A percentile compares a stretch with the other conserved stretches of the same genome.
Conservation (phyloP, 2,329 filamentous ascomycete genomes). For the Coleophoma cylindrospora region DNA sequence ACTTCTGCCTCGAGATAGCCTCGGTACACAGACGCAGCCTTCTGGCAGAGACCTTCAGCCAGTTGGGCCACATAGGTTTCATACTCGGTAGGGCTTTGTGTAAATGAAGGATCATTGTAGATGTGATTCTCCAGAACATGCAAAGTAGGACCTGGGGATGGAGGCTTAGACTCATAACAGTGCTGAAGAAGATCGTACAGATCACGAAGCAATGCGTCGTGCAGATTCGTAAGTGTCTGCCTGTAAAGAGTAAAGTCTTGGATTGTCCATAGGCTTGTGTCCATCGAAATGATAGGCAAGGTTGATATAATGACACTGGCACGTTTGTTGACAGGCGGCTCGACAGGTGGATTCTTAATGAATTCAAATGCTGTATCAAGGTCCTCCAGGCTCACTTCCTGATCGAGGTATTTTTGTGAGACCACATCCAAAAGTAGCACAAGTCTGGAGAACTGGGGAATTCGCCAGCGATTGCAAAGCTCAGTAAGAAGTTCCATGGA, state of each 20-base stretch:
- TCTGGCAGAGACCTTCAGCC: slow-evolving; percentile 64
- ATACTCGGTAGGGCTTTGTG: slow-evolving; percentile 62
- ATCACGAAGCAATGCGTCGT: slow-evolving; percentile 81
- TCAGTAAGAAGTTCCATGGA: slow-evolving; percentile 82
- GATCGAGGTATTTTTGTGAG: slow-evolving; percentile 77
- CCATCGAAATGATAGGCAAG: slow-evolving; percentile 47
- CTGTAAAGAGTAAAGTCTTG: slow-evolving; percentile 68
- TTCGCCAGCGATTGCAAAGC: slow-evolving; percentile 80
- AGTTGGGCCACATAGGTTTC: slow-evolving; percentile 69
- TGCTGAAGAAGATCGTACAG: slow-evolving; percentile 83
- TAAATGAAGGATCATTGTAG: slow-evolving; percentile 71
- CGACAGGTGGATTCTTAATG: slow-evolving; percentile 65
- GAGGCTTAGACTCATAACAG: slow-evolving; percentile 85
- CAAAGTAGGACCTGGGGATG: slow-evolving; percentile 74
- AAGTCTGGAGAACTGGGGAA: slow-evolving; percentile 76
- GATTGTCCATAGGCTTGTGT: slow-evolving; percentile 60
- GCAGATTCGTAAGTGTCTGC: slow-evolving; percentile 65
- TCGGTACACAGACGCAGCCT: slow-evolving; percentile 75
- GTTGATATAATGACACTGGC: slow-evolving; percentile 22
- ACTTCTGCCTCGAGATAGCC: slow-evolving; percentile 75
- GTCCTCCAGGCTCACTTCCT: slow-evolving; percentile 75
- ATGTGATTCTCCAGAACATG: slow-evolving; percentile 77
- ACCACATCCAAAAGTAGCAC: slow-evolving; percentile 82
- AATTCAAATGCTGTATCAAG: slow-evolving; percentile 80
- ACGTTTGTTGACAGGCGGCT: slow-evolving; percentile 43